A percentile compares a stretch with the other conserved stretches of the same genome.
Evolutionary conservation across 345 rosid species (phyloP).

Genomic region (Cochlearia excelsa): DNA sequence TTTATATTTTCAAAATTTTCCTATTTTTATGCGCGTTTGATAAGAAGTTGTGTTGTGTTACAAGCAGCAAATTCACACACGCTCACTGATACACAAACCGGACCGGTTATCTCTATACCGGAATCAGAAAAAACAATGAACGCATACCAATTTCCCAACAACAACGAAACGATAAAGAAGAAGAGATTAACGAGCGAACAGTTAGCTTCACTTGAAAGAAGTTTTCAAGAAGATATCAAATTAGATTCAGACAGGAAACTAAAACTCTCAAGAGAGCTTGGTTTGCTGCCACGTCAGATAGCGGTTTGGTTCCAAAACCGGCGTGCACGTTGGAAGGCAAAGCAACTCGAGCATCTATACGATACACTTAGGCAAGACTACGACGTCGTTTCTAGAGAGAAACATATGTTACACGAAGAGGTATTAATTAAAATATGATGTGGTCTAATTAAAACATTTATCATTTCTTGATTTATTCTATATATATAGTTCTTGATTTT

Average conservation of each 20-base stretch:
- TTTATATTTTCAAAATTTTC: neutral
- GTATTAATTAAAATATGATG: constrained; percentile 24
- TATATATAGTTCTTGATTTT: neutral
- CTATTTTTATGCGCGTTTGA: constrained; percentile 6
- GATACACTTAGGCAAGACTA: constrained; percentile 69
- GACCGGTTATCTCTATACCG: constrained; percentile 38
- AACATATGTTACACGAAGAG: constrained; percentile 79
- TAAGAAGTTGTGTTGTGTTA: neutral
- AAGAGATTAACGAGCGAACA: constrained; percentile 74
- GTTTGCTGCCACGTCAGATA: constrained; percentile 85
- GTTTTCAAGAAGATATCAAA: constrained; percentile 86
- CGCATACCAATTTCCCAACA: constrained; percentile 28
- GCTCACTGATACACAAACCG: constrained; percentile 29
- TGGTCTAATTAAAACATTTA: neutral
- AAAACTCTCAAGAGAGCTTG: constrained; percentile 78
- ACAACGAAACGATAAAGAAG: constrained; percentile 53
- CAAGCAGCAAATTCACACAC: too few species aligned
- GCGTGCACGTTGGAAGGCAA: constrained; percentile 83
- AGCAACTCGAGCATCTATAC: constrained; percentile 78
- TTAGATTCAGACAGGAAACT: constrained; percentile 79
- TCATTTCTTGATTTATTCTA: neutral
- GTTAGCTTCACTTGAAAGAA: constrained; percentile 67
- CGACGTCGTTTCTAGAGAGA: constrained; percentile 63
- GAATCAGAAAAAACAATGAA: constrained; percentile 35
- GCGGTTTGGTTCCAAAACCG: constrained; percentile 95